Evolutionary conservation across 441 rosid species (phyloP), one percentile per base, ranked within the genome.

Genomic region (Capsella rubella): DNA sequence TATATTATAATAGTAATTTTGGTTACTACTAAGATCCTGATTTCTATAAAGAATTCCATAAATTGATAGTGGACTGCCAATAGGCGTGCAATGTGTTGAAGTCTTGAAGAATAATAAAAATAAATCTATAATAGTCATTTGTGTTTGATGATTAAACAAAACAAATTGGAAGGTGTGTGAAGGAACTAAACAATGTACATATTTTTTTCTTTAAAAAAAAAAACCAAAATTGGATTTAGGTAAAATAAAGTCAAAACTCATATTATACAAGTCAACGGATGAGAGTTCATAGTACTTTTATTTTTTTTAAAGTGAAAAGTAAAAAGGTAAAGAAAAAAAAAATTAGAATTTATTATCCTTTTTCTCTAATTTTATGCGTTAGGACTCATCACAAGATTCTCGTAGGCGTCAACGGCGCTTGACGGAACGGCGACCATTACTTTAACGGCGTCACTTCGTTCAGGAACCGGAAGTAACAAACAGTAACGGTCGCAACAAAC

Each of bases 381-480:
- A 57, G 84, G 78, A 73, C 78, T 78, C 84, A 68, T 80, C 69
- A 86, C 72, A 66, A 92, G 79, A 75, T 59, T 70, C 76, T 89
- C 93, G 15, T 90, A 92, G 32, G 81, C 76, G 57, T 69, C 87
- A 64, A 81, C 97, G 27, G 85, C 90, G 3, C 83, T 83, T 1
- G 85, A 55, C 25, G 97, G 97, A 34, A 93, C 83, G 14, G 96
- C 98, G 52, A 93, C 86, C 89, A 82, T 83, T 42, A 84, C 93
- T 77, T 82, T 90, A 59, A 90, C 90, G 1, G 86, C 89, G 32
- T 81, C 97, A 78, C 73, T 53, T 75, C 66, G 76, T 69, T 86
- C 82, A 18, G 49, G 74, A 50, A 83, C 87, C 42, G 98, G 97
- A 69, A 89, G 69, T 32, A 93, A 76, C 74, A 89, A 68, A 74